These are phyloP conservation scores for Meira nashicola DNA, from an alignment of 1,284 basidiomycete genomes.

Conservation along the genomic window DNA sequence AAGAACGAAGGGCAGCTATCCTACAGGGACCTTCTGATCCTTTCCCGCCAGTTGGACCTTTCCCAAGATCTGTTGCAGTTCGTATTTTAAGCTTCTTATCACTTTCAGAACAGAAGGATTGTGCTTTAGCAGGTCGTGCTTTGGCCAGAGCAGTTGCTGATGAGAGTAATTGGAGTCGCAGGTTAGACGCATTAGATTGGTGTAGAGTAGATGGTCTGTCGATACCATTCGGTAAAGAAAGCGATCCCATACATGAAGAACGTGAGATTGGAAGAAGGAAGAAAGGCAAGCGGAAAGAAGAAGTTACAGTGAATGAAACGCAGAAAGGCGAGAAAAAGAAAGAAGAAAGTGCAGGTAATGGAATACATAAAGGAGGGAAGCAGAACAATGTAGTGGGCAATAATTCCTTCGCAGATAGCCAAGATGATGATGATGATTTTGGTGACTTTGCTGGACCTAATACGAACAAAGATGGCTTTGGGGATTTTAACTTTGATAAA, in stretches of 20 bases:
- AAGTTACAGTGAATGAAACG: neutral
- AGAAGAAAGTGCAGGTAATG: constrained; percentile 13
- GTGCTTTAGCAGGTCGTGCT: constrained; percentile 9
- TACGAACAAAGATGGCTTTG: constrained; percentile 24
- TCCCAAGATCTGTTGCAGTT: constrained; percentile 4
- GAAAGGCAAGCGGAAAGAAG: constrained; percentile 1
- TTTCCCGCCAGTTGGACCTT: constrained; percentile 5
- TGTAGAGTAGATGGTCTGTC: constrained; percentile 22
- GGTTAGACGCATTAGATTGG: constrained; percentile 26
- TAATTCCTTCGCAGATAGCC: too few relatives aligned
- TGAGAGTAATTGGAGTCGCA: constrained; percentile 32
- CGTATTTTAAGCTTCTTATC: constrained; percentile 8
- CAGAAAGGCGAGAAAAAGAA: neutral
- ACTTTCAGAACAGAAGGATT: constrained; percentile 6
- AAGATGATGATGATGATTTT: constrained; percentile 71
- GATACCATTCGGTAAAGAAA: constrained; percentile 9
- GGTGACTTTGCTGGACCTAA: constrained; percentile 53
- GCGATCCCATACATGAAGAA: neutral
- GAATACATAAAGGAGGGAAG: neutral
- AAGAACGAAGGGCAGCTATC: neutral
- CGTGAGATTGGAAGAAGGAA: constrained; percentile 9
- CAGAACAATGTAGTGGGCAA: too few relatives aligned
- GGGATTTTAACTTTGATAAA: constrained; percentile 63
- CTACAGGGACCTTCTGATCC: constrained; percentile 5
- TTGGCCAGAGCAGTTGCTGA: constrained; percentile 35